A percentile compares a stretch with the other conserved stretches of the same genome.
These are phyloP conservation scores for Vitis hybrid DNA, from an alignment of 177 flowering plant species.

Conservation along the genomic window DNA sequence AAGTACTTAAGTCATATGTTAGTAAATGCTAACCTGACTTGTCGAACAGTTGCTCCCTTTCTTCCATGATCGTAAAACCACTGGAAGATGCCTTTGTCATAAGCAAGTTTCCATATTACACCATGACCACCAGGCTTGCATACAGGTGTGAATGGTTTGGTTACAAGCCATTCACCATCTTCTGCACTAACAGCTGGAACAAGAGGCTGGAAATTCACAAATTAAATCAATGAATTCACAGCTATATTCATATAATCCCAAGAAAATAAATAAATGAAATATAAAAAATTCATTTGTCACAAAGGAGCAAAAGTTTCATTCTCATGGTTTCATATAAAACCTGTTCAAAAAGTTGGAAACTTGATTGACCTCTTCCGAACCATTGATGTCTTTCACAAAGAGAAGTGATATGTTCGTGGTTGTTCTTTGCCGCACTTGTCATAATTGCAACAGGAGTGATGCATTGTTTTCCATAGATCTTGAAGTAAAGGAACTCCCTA, in stretches of 20 bases:
- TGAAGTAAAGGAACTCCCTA: conserved; percentile 84
- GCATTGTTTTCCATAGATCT: conserved; percentile 83
- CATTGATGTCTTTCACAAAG: conserved; percentile 77
- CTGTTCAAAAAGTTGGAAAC: conserved; percentile 92
- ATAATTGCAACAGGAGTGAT: conserved; percentile 96
- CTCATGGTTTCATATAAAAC: conserved; percentile 31
- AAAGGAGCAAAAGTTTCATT: background rate
- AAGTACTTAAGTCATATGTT: background rate
- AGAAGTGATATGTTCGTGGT: conserved; percentile 69
- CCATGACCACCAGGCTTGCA: conserved; percentile 99
- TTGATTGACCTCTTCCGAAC: conserved; percentile 94
- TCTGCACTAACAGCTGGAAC: conserved; percentile 87
- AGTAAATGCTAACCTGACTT: conserved; percentile 69
- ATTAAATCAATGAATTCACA: conserved; percentile 16
- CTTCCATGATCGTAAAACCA: conserved; percentile 85
- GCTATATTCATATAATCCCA: background rate
- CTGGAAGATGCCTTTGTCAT: conserved; percentile 78
- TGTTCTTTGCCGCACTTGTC: conserved; percentile 95
- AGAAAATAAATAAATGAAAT: background rate
- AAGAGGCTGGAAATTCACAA: conserved; percentile 70
- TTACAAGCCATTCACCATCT: conserved; percentile 82
- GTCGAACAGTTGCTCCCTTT: conserved; percentile 89
- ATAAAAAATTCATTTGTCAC: background rate
- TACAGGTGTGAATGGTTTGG: conserved; percentile 64
- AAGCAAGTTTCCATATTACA: conserved; percentile 96